Evolutionary conservation across 306 rosid genomes (phyloP), one percentile per base, ranked within the genome.

Genomic region (Ormosia semicastrata): DNA sequence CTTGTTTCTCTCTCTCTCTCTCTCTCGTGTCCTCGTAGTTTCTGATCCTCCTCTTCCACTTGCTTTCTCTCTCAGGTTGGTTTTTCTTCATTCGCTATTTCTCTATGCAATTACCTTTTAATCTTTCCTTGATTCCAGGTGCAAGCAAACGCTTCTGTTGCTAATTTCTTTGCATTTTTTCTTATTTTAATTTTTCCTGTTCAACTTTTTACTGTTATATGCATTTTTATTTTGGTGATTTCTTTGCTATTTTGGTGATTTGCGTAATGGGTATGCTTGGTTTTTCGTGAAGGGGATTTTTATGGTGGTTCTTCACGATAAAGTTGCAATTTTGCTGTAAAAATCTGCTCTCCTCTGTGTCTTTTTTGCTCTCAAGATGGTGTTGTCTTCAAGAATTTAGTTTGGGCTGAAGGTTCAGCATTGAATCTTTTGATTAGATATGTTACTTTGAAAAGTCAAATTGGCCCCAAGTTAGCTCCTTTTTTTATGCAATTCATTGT

Each of bases 201-300:
- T 24, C 52, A 9, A 43, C 0, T 18, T 66, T 66, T 9, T 9
- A 30, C 59, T 29, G 74, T 40, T 71, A 3, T 65, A 3, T 57
- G 49, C 33, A 8, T 73, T 73, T 44, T 82, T 64, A 0, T 47
- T 76, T 70, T 8, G 29, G 24, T 8, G 46, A 49, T 49, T 60
- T 18, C 3, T 68, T 64, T 30, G 66, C 52, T 63, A 47, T 2
- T 71, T 73, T 76, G 18, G 71, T 33, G 54, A 72, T 77, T 81
- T 40, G 41, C 73, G 44, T 77, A 71, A 87, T 81, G 74, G 49
- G 46, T 43, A 49, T 66, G 62, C 29, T 81, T 87, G 40, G 13
- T 60, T 81, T 73, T 62, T 62, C 40, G 3, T 77, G 84, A 81
- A 87, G 90, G 88, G 65, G 60, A 40, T 79, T 79, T 78, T 29